Percentiles rank a stretch among this genome's conserved stretches.
These are phyloP conservation scores for Fonsecaea pedrosoi DNA, from an alignment of 2,329 filamentous ascomycete species.

Conservation along the genomic window DNA sequence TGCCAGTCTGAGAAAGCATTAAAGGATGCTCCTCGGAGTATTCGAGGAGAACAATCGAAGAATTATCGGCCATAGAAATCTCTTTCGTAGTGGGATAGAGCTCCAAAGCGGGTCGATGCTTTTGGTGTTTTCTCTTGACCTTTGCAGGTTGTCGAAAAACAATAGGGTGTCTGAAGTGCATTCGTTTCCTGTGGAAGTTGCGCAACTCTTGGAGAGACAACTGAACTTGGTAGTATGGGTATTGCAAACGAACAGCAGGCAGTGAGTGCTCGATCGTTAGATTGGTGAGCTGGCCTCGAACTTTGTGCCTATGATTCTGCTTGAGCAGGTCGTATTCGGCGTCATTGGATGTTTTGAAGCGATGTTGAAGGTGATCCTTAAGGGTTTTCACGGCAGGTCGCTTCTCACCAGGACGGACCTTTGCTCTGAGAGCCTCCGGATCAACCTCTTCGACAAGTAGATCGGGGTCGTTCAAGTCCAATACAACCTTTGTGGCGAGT, in stretches of 20 bases:
- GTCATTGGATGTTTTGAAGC: slow-evolving; percentile 97
- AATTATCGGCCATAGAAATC: slow-evolving; percentile 86
- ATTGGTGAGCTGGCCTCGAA: slow-evolving; percentile 88
- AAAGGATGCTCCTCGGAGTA: slow-evolving; percentile 94
- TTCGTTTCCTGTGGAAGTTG: slow-evolving; percentile 82
- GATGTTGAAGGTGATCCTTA: slow-evolving; percentile 68
- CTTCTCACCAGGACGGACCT: slow-evolving; percentile 46
- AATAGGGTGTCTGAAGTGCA: slow-evolving; percentile 72
- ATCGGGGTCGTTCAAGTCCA: slow-evolving; percentile 88
- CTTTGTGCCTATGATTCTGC: slow-evolving; percentile 95
- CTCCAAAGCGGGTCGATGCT: slow-evolving; percentile 77
- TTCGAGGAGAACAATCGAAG: slow-evolving; percentile 84
- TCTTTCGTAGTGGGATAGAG: slow-evolving; percentile 82
- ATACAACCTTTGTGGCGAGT: slow-evolving; percentile 76
- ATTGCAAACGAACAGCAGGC: slow-evolving; percentile 88
- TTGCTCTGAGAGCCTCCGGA: slow-evolving; percentile 64
- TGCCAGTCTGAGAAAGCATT: slow-evolving; percentile 93
- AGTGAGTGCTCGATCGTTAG: slow-evolving; percentile 93
- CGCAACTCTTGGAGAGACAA: slow-evolving; percentile 73
- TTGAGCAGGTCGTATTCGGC: slow-evolving; percentile 94
- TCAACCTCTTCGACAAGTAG: slow-evolving; percentile 82
- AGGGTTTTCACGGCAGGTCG: slow-evolving; percentile 65
- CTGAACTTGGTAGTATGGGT: slow-evolving; percentile 93
- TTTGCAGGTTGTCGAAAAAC: slow-evolving; percentile 72
- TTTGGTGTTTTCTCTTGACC: slow-evolving; percentile 81